These are phyloP conservation scores for Lodderomyces oxycetoniae DNA, from an alignment of 1,139 yeast species.

Conservation along the genomic window DNA sequence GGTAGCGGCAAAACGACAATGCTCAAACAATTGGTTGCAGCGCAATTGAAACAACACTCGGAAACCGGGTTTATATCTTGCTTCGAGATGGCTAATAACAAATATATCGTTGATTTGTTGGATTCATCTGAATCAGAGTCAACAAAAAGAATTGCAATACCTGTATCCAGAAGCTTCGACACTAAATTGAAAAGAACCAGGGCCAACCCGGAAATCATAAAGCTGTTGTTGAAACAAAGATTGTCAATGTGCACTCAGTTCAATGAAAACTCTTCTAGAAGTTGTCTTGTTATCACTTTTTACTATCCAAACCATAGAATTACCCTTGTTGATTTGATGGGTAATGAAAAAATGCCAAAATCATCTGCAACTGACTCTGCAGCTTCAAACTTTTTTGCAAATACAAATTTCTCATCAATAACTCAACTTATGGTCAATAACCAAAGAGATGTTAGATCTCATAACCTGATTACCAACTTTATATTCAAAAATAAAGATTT, in stretches of 20 bases:
- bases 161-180: slow-evolving; percentile 16
- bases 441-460: slow-evolving; percentile 17
- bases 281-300: slow-evolving; percentile 27
- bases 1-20: slow-evolving; percentile 34
- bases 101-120: slow-evolving; percentile 23
- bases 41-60: slow-evolving; percentile 9
- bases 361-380: neutral
- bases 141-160: slow-evolving; percentile 7
- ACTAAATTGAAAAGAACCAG: slow-evolving; percentile 15
- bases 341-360: slow-evolving; percentile 21
- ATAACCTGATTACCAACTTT: slow-evolving; percentile 27
- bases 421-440: slow-evolving; percentile 21
- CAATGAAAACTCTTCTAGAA: slow-evolving; percentile 23
- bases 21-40: slow-evolving; percentile 16
- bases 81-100: neutral
- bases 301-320: slow-evolving; percentile 18
- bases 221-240: slow-evolving; percentile 19
- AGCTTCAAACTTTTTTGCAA: slow-evolving; percentile 22
- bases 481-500: slow-evolving; percentile 22
- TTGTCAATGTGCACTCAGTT: slow-evolving; percentile 19
- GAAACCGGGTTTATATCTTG: neutral
- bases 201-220: slow-evolving; percentile 10
- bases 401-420: slow-evolving; percentile 26
- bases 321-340: slow-evolving; percentile 31
- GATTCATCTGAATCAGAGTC: slow-evolving; percentile 6